Evolutionary conservation across 371 early-diverging fungal genomes (phyloP), one percentile per base, ranked within the genome.

Genomic region (Syncephalastrum sp.): DNA sequence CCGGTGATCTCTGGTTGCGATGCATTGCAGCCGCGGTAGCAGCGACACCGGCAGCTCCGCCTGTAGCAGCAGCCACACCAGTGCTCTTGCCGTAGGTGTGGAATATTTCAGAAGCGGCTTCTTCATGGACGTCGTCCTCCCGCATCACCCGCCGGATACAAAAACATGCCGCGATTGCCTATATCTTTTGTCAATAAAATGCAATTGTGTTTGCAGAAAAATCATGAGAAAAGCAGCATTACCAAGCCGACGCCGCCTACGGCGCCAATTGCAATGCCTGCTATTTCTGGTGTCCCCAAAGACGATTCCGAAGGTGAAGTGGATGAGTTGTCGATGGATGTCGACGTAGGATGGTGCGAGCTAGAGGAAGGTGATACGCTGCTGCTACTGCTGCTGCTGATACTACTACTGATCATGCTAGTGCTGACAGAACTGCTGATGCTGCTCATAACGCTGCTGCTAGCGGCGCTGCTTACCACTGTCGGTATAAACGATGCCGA

Each of bases 261-360:
- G 4, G 41, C 57, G 21, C 57, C 57, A 49, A 56, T 42, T 16
- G 57, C 50, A 49, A 56, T 49, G 19, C 57, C 57, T 6, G 57
- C 57, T 42, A 56, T 56, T 16, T 38, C 47, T 3, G 47, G 33
- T 42, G 57, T 44, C 12, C 21, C 41, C 49, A 24, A 41, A 53
- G 54, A 5, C 17, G 54, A 53, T 5, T 16, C 19, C 21, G 54
- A 33, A 33, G 2, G 2, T 19, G 54, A 41, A 23, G 21, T 19
- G 1, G 44, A 23, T 2, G 60, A 53, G 47, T 21, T 25, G 27
- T 33, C 33, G 3, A 6, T 4, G 4, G 57, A 49, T n/a, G 57
- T 49, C 13, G 49, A 24, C 19, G 49, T 21, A 4, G 54, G 7
- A 42, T 23, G 14, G 10, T 41, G 21, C 14, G 42, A 19, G 24